A percentile compares a stretch with the other conserved stretches of the same genome.
These are phyloP conservation scores for Thermothielavioides terrestris DNA, from an alignment of 495 filamentous ascomycete species.

Conservation along the genomic window DNA sequence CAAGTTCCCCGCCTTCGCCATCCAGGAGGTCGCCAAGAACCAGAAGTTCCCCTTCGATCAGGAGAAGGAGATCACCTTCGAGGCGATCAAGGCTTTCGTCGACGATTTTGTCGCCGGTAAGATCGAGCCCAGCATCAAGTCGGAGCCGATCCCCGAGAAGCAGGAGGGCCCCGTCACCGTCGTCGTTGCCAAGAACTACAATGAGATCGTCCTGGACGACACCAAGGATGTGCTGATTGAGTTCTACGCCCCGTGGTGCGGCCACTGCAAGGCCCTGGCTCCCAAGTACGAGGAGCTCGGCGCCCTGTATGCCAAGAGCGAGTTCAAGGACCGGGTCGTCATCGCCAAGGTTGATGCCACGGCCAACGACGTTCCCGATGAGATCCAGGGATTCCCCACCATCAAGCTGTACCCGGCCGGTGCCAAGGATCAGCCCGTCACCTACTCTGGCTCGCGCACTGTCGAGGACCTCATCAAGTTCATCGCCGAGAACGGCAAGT, in stretches of 20 bases:
- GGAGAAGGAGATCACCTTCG: constrained; percentile 64
- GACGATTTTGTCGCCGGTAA: constrained; percentile 82
- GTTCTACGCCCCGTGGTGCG: constrained; percentile 99
- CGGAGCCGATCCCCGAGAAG: constrained; percentile 90
- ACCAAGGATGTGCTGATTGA: constrained; percentile 95
- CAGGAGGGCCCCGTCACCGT: constrained; percentile 86
- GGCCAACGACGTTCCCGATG: constrained; percentile 90
- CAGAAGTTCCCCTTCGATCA: constrained; percentile 94
- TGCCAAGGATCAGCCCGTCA: constrained; percentile 72
- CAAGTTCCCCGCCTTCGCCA: constrained; percentile 95
- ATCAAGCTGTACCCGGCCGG: constrained; percentile 97
- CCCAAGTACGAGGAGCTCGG: constrained; percentile 91
- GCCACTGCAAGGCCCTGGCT: constrained; percentile 93
- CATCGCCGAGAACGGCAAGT: constrained; percentile 88
- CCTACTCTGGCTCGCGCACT: constrained; percentile 81
- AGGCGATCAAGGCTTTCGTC: constrained; percentile 75
- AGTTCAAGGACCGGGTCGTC: constrained; percentile 71
- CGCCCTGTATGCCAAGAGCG: constrained; percentile 62
- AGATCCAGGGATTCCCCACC: constrained; percentile 96
- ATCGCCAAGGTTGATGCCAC: constrained; percentile 99
- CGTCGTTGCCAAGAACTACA: constrained; percentile 90
- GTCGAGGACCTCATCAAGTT: constrained; percentile 92
- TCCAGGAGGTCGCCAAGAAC: constrained; percentile 94
- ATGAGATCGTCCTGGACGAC: constrained; percentile 85
- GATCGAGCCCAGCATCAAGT: constrained; percentile 93